These are phyloP conservation scores for Aquilaria agallochum DNA, from an alignment of 441 rosid genomes.

Conservation along the genomic window DNA sequence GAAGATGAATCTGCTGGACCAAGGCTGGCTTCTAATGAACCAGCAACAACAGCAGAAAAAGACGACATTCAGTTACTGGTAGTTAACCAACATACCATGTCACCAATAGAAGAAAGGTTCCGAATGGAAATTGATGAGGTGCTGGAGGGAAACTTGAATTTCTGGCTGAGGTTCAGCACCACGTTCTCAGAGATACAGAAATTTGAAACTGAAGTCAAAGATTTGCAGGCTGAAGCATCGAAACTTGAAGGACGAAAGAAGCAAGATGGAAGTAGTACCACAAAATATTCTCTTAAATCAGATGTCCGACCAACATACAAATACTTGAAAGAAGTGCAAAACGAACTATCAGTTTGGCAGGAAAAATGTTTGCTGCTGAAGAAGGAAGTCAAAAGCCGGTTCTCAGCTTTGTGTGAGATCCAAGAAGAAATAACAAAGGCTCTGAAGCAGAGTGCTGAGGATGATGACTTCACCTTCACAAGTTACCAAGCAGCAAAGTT, in stretches of 20 bases:
- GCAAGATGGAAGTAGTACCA: slow-evolving; percentile 49
- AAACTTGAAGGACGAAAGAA: slow-evolving; percentile 50
- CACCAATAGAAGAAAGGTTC: slow-evolving; percentile 48
- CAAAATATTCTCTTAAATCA: slow-evolving; percentile 40
- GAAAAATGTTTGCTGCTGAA: slow-evolving; percentile 54
- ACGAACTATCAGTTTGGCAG: slow-evolving; percentile 55
- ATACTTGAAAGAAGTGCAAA: slow-evolving; percentile 62
- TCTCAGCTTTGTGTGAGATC: slow-evolving; percentile 53
- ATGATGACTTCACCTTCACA: slow-evolving; percentile 55
- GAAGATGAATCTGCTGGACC: neutral
- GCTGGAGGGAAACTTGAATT: slow-evolving; percentile 65
- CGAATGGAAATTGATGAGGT: slow-evolving; percentile 55
- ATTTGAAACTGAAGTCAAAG: slow-evolving; percentile 58
- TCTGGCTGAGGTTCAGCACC: slow-evolving; percentile 76
- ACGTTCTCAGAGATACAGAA: slow-evolving; percentile 70
- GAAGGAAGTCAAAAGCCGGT: slow-evolving; percentile 60
- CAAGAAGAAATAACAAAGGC: slow-evolving; percentile 63
- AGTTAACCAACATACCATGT: slow-evolving; percentile 23
- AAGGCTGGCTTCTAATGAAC: slow-evolving; percentile 13
- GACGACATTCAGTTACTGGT: slow-evolving; percentile 25
- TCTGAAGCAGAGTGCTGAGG: slow-evolving; percentile 54
- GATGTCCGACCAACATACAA: slow-evolving; percentile 65
- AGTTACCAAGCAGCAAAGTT: slow-evolving; percentile 84
- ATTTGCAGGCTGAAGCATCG: slow-evolving; percentile 51
- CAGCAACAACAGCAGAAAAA: slow-evolving; percentile 18